Conservation (phyloP, 768 basidiomycete genomes). For the Coprinellus aureogranulatus region DNA sequence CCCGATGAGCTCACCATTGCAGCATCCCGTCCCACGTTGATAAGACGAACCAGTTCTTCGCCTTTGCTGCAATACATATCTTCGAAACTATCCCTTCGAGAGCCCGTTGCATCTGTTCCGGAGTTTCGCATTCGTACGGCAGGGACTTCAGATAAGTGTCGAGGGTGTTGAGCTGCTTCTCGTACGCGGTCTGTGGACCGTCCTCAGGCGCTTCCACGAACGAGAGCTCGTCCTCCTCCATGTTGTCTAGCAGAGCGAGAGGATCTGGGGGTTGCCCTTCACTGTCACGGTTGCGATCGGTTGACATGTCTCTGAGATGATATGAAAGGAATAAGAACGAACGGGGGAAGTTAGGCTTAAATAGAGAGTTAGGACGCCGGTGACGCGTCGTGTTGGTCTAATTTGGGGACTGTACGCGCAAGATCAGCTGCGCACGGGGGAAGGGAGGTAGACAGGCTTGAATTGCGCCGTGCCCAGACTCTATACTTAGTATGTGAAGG, state of each 20-base stretch:
- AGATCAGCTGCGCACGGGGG: slow-evolving; percentile 12
- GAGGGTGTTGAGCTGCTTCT: slow-evolving; percentile 60
- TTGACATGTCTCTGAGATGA: neutral
- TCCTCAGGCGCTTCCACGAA: slow-evolving; percentile 38
- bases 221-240: slow-evolving; percentile 63
- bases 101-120: slow-evolving; percentile 67
- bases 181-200: slow-evolving; percentile 41
- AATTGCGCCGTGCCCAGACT: too few relatives aligned
- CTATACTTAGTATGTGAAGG: too few relatives aligned
- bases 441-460: neutral
- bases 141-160: slow-evolving; percentile 64
- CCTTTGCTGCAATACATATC: slow-evolving; percentile 67
- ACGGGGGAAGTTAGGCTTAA: neutral
- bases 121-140: slow-evolving; percentile 71
- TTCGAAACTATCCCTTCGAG: slow-evolving; percentile 69
- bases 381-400: slow-evolving; percentile 24
- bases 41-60: slow-evolving; percentile 71
- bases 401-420: slow-evolving; percentile 20
- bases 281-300: neutral
- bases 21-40: slow-evolving; percentile 78
- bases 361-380: slow-evolving; percentile 1
- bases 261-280: too few relatives aligned
- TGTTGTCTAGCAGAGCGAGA: slow-evolving; percentile 16
- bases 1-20: slow-evolving; percentile 56
- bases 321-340: neutral